Percentiles rank a stretch among this genome's conserved stretches.
Conservation (phyloP, 495 filamentous ascomycete genomes). For the Xylaria intraflava region DNA sequence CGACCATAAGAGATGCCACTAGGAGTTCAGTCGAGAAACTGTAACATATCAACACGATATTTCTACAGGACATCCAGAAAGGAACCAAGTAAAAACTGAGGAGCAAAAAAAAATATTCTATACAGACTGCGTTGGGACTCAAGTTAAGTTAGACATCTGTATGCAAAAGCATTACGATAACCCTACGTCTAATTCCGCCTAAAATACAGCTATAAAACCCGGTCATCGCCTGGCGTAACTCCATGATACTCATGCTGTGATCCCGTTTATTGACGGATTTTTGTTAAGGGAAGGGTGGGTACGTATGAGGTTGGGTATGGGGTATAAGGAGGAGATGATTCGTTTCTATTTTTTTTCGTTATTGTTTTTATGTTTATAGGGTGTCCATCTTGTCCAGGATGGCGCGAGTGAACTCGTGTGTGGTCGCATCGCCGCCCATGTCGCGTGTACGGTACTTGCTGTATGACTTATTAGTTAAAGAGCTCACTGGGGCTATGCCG, state of each 20-base stretch:
- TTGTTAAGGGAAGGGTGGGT: constrained; percentile 6
- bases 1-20: no score
- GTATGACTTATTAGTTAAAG: constrained; percentile 26
- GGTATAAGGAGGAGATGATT: constrained; percentile 5
- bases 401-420: constrained; percentile 90
- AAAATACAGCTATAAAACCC: constrained; percentile 3
- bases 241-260: constrained; percentile 8
- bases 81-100: background rate
- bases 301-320: constrained; percentile 14
- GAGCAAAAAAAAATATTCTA: background rate
- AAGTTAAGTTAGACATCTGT: background rate
- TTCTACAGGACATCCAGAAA: background rate
- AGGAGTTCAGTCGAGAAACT: no score
- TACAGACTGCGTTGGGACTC: background rate
- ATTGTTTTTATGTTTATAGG: constrained; percentile 16
- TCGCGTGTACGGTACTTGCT: constrained; percentile 83
- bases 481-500: background rate
- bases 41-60: no score
- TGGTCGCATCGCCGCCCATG: constrained; percentile 86
- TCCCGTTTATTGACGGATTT: background rate
- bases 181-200: constrained; percentile 1
- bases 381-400: constrained; percentile 89
- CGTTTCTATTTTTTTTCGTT: background rate
- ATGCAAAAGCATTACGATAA: background rate
- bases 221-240: constrained; percentile 5